phyloP scores from a whole-genome alignment of 805 yeast species.

The Saturnispora dispora region DNA sequence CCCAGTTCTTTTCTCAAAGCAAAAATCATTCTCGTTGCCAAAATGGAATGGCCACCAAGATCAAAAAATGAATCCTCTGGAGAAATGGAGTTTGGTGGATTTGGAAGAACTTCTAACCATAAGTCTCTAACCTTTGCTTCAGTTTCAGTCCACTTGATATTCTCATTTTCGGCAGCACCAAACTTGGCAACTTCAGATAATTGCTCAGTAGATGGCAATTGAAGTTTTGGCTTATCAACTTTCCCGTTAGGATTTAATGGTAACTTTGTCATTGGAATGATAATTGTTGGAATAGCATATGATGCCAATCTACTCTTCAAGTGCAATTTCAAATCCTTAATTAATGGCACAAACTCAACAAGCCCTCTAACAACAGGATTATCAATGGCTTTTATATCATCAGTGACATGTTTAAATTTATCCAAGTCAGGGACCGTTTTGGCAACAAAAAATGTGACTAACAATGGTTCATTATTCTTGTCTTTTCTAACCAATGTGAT shows the following conservation, averaged over 20 bases:
- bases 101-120: constrained; percentile 83
- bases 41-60: constrained; percentile 94
- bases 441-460: constrained; percentile 89
- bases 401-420: constrained; percentile 41
- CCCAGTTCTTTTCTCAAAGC: constrained; percentile 71
- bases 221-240: constrained; percentile 93
- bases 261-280: constrained; percentile 76
- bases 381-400: constrained; percentile 33
- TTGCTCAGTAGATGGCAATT: constrained; percentile 88
- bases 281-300: constrained; percentile 87
- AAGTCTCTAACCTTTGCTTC: constrained; percentile 68
- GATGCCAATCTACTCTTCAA: constrained; percentile 84
- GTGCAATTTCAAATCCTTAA: constrained; percentile 72
- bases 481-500: constrained; percentile 86
- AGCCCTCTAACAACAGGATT: constrained; percentile 74
- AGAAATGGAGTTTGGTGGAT: constrained; percentile 66
- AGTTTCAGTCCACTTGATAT: constrained; percentile 47
- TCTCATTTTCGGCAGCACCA: constrained; percentile 33
- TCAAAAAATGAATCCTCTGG: constrained; percentile 90
- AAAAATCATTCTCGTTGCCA: constrained; percentile 95
- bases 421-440: constrained; percentile 37
- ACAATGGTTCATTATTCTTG: constrained; percentile 83
- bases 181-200: constrained; percentile 63
- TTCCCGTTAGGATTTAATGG: constrained; percentile 98
- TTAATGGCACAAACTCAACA: constrained; percentile 63